These are phyloP conservation scores for Paraglomus occultum DNA, from an alignment of 192 early-diverging fungal genomes.

Conservation along the genomic window DNA sequence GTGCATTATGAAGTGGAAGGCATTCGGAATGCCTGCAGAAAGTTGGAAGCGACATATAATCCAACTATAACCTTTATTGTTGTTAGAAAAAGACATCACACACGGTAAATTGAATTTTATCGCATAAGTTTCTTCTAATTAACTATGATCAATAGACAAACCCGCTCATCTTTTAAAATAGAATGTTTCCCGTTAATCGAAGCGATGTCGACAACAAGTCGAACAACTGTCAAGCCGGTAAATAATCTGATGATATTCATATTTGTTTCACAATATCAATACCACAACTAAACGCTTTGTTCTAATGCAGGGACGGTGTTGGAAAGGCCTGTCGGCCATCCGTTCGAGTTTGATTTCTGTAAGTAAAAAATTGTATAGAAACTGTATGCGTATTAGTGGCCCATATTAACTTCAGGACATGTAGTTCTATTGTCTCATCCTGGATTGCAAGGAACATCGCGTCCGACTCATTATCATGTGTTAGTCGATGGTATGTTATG, in stretches of 20 bases:
- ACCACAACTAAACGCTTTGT: background rate
- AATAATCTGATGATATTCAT: constrained; percentile 6
- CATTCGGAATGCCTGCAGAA: constrained; percentile 48
- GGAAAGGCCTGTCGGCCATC: constrained; percentile 8
- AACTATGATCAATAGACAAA: background rate
- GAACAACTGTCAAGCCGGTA: constrained; percentile 75
- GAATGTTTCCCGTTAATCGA: constrained; percentile 66
- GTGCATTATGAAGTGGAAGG: constrained; percentile 7
- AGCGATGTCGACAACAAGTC: constrained; percentile 55
- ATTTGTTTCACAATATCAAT: constrained; percentile 8
- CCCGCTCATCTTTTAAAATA: background rate
- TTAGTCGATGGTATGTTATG: constrained; percentile 75
- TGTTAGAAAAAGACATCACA: constrained; percentile 90
- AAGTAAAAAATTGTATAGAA: background rate
- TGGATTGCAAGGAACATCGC: constrained; percentile 87
- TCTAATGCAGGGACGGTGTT: constrained; percentile 48
- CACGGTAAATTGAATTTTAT: constrained; percentile 41
- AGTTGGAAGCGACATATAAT: constrained; percentile 59
- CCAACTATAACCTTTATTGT: constrained; percentile 83
- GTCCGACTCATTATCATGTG: constrained; percentile 87
- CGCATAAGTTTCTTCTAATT: background rate
- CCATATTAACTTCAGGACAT: background rate
- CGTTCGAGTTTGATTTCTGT: constrained; percentile 5
- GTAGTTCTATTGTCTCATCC: constrained; percentile 75
- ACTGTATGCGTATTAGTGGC: background rate